Conservation (phyloP, 2,329 filamentous ascomycete species). For the Epichloe hybrida region DNA sequence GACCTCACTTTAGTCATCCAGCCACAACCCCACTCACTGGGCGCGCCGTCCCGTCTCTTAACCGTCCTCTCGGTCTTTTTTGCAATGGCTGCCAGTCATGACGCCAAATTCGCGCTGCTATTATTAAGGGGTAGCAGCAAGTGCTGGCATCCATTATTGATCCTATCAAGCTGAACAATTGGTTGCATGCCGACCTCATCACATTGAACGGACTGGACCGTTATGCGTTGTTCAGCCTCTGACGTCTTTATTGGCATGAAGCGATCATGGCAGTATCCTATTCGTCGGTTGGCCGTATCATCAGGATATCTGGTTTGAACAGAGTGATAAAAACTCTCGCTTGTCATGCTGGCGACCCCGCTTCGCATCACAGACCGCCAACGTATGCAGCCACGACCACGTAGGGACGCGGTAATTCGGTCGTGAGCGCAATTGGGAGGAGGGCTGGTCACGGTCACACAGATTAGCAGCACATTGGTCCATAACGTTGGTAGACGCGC, state of each 20-base stretch:
- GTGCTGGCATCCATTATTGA: background rate
- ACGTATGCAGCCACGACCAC: background rate
- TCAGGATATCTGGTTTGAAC: background rate
- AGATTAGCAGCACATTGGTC: background rate
- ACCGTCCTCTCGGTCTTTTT: background rate
- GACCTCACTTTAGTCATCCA: background rate
- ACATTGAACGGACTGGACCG: background rate
- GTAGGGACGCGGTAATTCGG: background rate
- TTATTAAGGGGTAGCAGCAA: too few relatives aligned
- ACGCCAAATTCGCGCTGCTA: too few relatives aligned
- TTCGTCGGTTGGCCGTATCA: background rate
- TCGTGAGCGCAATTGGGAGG: background rate
- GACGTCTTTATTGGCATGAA: background rate
- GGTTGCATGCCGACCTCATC: background rate
- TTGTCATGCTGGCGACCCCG: background rate
- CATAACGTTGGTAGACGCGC: background rate
- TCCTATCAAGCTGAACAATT: background rate
- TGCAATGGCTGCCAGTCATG: background rate
- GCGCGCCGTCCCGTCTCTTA: constrained; percentile 3
- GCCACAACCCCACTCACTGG: background rate
- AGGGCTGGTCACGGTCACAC: background rate
- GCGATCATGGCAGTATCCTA: background rate
- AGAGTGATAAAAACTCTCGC: background rate
- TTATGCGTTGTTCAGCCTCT: background rate
- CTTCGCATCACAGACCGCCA: background rate